A percentile compares a stretch with the other conserved stretches of the same genome.
Conservation (phyloP, 345 rosid genomes). For the Acer campestre region DNA sequence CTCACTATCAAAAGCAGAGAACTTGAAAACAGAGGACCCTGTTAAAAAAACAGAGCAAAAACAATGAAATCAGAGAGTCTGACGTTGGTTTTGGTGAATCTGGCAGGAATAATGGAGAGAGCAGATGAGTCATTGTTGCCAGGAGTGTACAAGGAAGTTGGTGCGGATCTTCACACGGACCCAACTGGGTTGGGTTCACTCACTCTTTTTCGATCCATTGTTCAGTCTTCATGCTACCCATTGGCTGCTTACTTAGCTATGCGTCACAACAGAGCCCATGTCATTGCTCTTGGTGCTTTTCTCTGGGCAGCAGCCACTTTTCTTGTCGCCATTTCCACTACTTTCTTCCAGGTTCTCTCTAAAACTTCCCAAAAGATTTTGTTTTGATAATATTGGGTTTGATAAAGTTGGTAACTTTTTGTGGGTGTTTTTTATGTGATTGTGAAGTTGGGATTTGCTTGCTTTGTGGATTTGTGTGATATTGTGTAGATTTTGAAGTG, state of each 20-base stretch:
- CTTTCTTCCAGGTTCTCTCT: slow-evolving; percentile 57
- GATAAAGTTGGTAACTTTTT: neutral
- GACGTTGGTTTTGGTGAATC: slow-evolving; percentile 59
- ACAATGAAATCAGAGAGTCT: slow-evolving; percentile 53
- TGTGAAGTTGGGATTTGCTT: neutral
- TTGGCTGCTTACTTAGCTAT: slow-evolving; percentile 67
- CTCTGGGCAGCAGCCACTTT: slow-evolving; percentile 75
- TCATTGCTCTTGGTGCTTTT: slow-evolving; percentile 69
- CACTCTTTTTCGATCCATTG: slow-evolving; percentile 61
- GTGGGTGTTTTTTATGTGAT: neutral
- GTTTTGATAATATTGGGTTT: neutral
- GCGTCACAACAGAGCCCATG: slow-evolving; percentile 61
- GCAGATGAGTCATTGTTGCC: slow-evolving; percentile 74
- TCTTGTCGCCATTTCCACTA: slow-evolving; percentile 62
- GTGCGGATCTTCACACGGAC: slow-evolving; percentile 55
- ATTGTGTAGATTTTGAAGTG: neutral
- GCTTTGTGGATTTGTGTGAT: neutral
- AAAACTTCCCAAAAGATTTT: neutral
- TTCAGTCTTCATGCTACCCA: slow-evolving; percentile 64
- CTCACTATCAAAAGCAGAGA: no score
- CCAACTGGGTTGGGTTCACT: slow-evolving; percentile 66
- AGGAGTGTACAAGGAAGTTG: slow-evolving; percentile 70
- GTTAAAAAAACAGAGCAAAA: neutral
- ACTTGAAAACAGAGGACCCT: no score
- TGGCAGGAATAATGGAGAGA: slow-evolving; percentile 66